phyloP scores from a whole-genome alignment of 805 yeast species.

The Candida palmyrensis region DNA sequence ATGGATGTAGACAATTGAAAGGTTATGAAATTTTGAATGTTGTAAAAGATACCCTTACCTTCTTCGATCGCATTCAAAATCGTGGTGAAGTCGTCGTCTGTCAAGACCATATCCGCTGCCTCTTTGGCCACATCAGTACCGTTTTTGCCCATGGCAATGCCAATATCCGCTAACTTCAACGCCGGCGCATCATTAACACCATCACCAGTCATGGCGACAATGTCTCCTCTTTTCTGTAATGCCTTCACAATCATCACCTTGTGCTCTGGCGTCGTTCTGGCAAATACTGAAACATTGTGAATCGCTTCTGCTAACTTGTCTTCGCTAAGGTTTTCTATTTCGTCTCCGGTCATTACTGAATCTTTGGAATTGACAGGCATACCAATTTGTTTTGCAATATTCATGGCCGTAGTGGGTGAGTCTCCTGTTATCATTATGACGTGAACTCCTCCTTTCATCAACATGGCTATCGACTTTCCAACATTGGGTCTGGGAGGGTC shows the following conservation, averaged over 20 bases:
- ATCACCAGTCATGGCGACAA: constrained; percentile 99
- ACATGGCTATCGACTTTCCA: constrained; percentile 61
- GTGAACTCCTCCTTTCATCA: constrained; percentile 91
- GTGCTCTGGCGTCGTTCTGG: constrained; percentile 94
- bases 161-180: constrained; percentile 89
- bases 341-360: constrained; percentile 81
- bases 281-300: constrained; percentile 81
- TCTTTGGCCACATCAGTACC: constrained; percentile 99
- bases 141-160: constrained; percentile 87
- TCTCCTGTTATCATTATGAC: constrained; percentile 99
- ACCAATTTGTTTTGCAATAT: constrained; percentile 86
- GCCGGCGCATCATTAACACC: constrained; percentile 99
- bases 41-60: constrained; percentile 95
- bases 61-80: constrained; percentile 91
- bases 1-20: constrained; percentile 95
- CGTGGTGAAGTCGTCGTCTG: constrained; percentile 95
- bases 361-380: constrained; percentile 65
- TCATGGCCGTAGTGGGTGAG: constrained; percentile 77
- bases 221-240: constrained; percentile 83
- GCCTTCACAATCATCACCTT: constrained; percentile 88
- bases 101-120: constrained; percentile 95
- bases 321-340: constrained; percentile 68
- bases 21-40: constrained; percentile 90
- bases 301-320: constrained; percentile 71
- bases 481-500: constrained; percentile 97